Conservation (phyloP, 164 flowering plant species). For the Magnolia sinica region DNA sequence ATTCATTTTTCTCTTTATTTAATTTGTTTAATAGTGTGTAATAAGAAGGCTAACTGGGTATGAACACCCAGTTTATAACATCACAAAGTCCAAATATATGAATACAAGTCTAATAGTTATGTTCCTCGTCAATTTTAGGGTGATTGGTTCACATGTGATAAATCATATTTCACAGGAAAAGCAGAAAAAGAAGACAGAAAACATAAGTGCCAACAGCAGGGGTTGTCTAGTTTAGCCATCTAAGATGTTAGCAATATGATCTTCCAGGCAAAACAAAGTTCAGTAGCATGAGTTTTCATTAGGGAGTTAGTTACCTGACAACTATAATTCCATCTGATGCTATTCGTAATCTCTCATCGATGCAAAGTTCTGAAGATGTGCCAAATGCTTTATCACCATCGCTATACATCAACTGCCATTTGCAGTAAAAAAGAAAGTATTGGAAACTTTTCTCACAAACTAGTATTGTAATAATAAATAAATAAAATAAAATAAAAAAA, state of each 20-base stretch:
- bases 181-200: neutral
- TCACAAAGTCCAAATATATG: no score
- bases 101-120: neutral
- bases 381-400: conserved; percentile 99
- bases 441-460: conserved; percentile 7
- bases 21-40: neutral
- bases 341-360: conserved; percentile 89
- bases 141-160: neutral
- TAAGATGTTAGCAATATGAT: neutral
- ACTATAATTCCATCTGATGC: conserved; percentile 92
- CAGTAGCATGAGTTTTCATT: neutral
- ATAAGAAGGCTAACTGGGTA: neutral
- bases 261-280: neutral
- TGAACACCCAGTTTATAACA: no score
- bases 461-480: neutral
- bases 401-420: conserved; percentile 83
- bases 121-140: no score
- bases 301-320: conserved; percentile 54
- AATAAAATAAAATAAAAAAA: neutral
- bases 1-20: no score
- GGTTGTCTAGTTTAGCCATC: no score
- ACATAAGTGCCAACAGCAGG: no score
- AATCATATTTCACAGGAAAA: neutral
- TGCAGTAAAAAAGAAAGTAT: neutral
- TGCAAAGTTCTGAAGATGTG: conserved; percentile 80